Base-by-base conservation (phyloP, 345 rosid species). In the Brassica rapa region DNA sequence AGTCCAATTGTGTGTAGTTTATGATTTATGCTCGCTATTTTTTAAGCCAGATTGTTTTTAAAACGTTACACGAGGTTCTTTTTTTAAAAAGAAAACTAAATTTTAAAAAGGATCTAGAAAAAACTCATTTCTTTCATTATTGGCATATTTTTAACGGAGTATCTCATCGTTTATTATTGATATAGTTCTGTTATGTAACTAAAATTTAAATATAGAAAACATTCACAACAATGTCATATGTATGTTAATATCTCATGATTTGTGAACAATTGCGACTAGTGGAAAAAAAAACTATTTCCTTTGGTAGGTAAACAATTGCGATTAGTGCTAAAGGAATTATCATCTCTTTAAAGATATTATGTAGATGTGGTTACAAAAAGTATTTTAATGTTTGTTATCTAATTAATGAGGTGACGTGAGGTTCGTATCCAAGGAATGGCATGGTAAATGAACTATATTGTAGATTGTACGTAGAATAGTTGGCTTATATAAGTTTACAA, bases 371-470 rank as follows among this genome's bases (percentile, higher is more conserved):
- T 49, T 37, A 69, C 43, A 9, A 56, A 15, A 32, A 49, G 2
- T 32, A 32, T 63, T 30, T 30, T 62, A 8, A 15, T 16, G 6
- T 32, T 15, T 63, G 25, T 33, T 55, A 49, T 49, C 59, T 7
- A 37, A 27, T 59, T 7, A 37, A 27, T 59, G 63, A 59, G 63
- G 75, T 71, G 66, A 57, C 55, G 66, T n/a, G 74, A 56, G 64
- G 51, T 70, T 19, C 39, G 66, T 57, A 14, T 71, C 35, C 32
- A 39, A 39, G 24, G 10, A 41, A 60, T 24, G 16, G 53, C 53
- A 12, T 35, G 35, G 55, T 57, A 56, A 70, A 62, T 30, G 39
- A 23, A 29, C 39, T 25, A 56, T 24, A 24, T 24, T 11, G 1
- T 14, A 27, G 21, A 2, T 62, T 62, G 37, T 12, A 61, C 65